phyloP scores from a whole-genome alignment of 2,329 filamentous ascomycete genomes.

The Zymoseptoria brevis region DNA sequence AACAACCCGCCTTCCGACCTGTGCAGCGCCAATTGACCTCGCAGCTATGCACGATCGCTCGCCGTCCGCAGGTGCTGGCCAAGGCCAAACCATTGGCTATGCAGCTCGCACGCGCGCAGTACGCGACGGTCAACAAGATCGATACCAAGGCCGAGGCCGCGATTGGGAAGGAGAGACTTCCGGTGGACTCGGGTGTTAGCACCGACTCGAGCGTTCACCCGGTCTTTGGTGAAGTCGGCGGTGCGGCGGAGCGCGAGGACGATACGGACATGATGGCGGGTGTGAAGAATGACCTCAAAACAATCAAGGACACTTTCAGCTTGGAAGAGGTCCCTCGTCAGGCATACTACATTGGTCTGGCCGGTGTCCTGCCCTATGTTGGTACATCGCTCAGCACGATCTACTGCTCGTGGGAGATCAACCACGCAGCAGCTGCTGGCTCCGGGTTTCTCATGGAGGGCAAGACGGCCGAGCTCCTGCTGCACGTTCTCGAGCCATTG shows the following conservation, averaged over 20 bases:
- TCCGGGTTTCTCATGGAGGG: conserved; percentile 57
- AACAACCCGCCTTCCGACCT: conserved; percentile 15
- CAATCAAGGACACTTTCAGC: conserved; percentile 43
- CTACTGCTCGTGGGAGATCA: conserved; percentile 75
- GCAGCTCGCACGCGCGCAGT: conserved; percentile 15
- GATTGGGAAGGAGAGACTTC: conserved; percentile 48
- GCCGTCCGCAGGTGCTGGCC: conserved; percentile 25
- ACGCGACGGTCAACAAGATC: conserved; percentile 36
- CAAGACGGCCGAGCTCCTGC: conserved; percentile 61
- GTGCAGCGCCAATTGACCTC: conserved; percentile 33
- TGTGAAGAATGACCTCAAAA: conserved; percentile 34
- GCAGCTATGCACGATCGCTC: conserved; percentile 35
- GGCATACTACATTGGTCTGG: conserved; percentile 44
- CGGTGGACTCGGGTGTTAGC: conserved; percentile 53
- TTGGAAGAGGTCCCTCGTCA: conserved; percentile 39
- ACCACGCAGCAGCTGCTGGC: conserved; percentile 55
- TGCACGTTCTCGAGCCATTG: conserved; percentile 72
- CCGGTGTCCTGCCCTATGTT: conserved; percentile 57
- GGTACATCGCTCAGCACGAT: conserved; percentile 76
- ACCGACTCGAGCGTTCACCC: conserved; percentile 45
- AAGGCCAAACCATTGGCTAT: conserved; percentile 30
- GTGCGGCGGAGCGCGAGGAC: conserved; percentile 24
- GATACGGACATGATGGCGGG: conserved; percentile 41
- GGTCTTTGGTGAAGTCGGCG: conserved; percentile 33
- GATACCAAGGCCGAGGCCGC: conserved; percentile 51